phyloP scores from a whole-genome alignment of 768 basidiomycete species.

The Termitomyces sp. region DNA sequence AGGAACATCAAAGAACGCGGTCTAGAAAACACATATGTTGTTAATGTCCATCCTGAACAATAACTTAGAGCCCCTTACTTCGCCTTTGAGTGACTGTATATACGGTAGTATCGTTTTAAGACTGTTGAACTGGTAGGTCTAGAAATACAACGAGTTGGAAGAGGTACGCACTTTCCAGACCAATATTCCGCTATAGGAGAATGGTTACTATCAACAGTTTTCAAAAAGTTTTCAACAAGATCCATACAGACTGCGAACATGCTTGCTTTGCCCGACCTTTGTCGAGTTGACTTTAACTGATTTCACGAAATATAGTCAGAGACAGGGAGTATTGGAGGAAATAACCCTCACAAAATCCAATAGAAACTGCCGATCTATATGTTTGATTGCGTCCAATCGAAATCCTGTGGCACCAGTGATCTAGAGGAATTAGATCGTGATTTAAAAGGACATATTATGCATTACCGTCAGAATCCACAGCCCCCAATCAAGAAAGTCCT shows the following conservation, averaged over 20 bases:
- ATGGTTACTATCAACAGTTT: not conserved
- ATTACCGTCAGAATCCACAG: constrained; percentile 62
- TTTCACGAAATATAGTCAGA: not conserved
- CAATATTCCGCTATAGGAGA: constrained; percentile 73
- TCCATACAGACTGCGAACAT: constrained; percentile 58
- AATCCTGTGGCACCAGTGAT: constrained; percentile 72
- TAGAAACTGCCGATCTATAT: constrained; percentile 73
- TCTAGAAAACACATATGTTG: constrained; percentile 35
- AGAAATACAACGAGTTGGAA: not conserved
- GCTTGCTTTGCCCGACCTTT: constrained; percentile 35
- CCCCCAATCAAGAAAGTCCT: constrained; percentile 77
- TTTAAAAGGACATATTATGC: not conserved
- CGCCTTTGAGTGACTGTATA: constrained; percentile 59
- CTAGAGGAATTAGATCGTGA: constrained; percentile 29
- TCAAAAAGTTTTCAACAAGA: not conserved
- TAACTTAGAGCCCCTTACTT: constrained; percentile 37
- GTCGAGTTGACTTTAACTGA: constrained; percentile 53
- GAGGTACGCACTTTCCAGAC: constrained; percentile 56
- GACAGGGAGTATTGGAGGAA: not conserved
- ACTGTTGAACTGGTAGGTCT: constrained; percentile 24
- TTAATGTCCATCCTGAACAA: not conserved
- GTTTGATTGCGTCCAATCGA: constrained; percentile 89
- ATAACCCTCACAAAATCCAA: constrained; percentile 54
- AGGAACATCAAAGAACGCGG: constrained; percentile 89
- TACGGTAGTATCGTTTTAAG: constrained; percentile 51